These are phyloP conservation scores for Erythrophleum fordii DNA, from an alignment of 306 rosid species.

Conservation along the genomic window DNA sequence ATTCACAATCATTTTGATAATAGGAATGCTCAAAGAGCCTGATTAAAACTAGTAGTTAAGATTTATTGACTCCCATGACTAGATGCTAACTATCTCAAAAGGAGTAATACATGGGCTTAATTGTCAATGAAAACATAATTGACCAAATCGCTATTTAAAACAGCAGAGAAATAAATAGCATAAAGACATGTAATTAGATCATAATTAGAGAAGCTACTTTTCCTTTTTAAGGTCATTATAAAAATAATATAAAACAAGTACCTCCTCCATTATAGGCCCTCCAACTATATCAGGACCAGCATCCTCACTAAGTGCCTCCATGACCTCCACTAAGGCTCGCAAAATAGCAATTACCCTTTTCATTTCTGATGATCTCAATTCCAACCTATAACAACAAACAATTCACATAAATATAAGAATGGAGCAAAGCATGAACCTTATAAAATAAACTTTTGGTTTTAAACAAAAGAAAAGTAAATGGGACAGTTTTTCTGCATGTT, in stretches of 20 bases:
- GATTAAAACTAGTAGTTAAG: conserved; percentile 4
- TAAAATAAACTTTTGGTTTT: conserved; percentile 8
- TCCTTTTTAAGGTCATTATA: conserved; percentile 26
- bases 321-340: conserved; percentile 90
- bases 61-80: background rate
- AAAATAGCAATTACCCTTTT: conserved; percentile 76
- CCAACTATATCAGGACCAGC: conserved; percentile 90
- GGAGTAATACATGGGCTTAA: conserved; percentile 21
- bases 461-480: conserved; percentile 17
- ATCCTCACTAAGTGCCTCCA: conserved; percentile 84
- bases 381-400: conserved; percentile 51
- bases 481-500: conserved; percentile 21
- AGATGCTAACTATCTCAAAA: conserved; percentile 22
- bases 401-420: conserved; percentile 26
- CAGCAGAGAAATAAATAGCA: conserved; percentile 24
- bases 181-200: conserved; percentile 13
- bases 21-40: conserved; percentile 37
- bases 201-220: conserved; percentile 14
- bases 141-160: conserved; percentile 8
- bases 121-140: conserved; percentile 20
- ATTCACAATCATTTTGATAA: conserved; percentile 29
- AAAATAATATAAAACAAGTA: conserved; percentile 42
- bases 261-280: conserved; percentile 86
- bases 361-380: conserved; percentile 62
- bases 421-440: conserved; percentile 11